phyloP scores from a whole-genome alignment of 2,329 filamentous ascomycete species.

The Aureobasidium uvarum region DNA sequence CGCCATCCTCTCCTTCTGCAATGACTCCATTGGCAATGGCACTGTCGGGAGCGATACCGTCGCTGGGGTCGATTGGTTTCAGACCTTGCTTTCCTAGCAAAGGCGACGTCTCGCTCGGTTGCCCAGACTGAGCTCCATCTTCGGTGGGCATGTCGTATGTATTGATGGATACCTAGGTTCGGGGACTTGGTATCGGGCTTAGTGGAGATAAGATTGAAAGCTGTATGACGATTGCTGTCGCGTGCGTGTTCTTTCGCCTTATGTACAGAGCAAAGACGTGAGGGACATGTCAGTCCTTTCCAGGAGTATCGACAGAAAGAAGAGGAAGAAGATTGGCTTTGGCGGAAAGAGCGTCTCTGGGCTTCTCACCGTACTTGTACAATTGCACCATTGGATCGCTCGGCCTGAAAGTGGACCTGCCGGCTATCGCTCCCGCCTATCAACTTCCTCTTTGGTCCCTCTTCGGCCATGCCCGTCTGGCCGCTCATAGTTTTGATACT shows the following conservation, averaged over 20 bases:
- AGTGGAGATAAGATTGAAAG: slow-evolving; percentile 2
- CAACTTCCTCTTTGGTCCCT: slow-evolving; percentile 11
- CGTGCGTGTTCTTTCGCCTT: not conserved
- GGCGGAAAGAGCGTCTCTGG: not conserved
- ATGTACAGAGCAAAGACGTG: not conserved
- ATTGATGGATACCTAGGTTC: not conserved
- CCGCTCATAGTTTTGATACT: not conserved
- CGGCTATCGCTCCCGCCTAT: slow-evolving; percentile 21
- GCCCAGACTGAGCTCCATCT: not conserved
- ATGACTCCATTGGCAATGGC: slow-evolving; percentile 30
- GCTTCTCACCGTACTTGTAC: slow-evolving; percentile 3
- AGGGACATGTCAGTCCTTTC: not conserved
- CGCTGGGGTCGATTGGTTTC: slow-evolving; percentile 33
- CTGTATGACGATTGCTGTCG: not conserved
- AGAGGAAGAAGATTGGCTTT: not conserved
- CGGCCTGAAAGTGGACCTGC: not conserved
- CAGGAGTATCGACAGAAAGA: not conserved
- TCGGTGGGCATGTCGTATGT: slow-evolving; percentile 1
- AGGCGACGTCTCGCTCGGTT: slow-evolving; percentile 34
- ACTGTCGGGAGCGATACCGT: slow-evolving; percentile 35
- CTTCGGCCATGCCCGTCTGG: slow-evolving; percentile 14
- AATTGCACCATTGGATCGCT: slow-evolving; percentile 13
- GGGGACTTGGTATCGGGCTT: not conserved
- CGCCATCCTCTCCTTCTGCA: slow-evolving; percentile 29
- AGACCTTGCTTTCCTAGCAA: slow-evolving; percentile 28